Conservation (phyloP, 106 monocot species). For the Hemerocallis citrina region DNA sequence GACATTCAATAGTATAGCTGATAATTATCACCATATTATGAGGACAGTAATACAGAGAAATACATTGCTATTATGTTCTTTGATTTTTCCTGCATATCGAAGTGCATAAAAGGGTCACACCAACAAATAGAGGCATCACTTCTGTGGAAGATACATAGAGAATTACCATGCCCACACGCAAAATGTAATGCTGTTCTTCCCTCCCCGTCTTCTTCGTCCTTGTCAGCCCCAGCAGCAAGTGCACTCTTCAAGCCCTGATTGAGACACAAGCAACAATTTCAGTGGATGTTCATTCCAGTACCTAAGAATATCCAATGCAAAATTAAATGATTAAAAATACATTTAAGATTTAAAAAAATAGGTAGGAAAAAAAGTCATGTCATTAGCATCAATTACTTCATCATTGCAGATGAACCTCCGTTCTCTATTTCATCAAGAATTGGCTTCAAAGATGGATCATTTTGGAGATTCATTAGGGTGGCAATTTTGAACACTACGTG, state of each 20-base stretch:
- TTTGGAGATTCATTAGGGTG: too few relatives aligned
- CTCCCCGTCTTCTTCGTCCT: constrained; percentile 80
- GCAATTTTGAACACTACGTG: too few relatives aligned
- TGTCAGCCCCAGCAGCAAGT: constrained; percentile 60
- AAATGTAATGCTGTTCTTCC: constrained; percentile 90
- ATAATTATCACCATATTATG: too few relatives aligned
- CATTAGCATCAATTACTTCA: constrained; percentile 47
- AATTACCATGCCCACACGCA: constrained; percentile 85
- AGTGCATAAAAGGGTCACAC: background rate
- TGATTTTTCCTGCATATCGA: background rate
- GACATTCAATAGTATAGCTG: too few relatives aligned
- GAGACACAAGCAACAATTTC: constrained; percentile 25
- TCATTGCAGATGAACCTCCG: constrained; percentile 92
- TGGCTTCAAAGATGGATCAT: constrained; percentile 85
- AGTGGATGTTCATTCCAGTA: constrained; percentile 95
- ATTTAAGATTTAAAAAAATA: too few relatives aligned
- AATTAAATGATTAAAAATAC: constrained; percentile 3
- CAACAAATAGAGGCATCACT: background rate
- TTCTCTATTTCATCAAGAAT: constrained; percentile 93
- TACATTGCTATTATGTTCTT: background rate
- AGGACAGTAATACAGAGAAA: background rate
- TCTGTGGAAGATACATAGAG: background rate
- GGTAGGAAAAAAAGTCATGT: background rate
- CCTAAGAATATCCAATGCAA: constrained; percentile 19
- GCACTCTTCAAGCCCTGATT: constrained; percentile 67